Evolutionary conservation across 169 alveolate genomes (phyloP).

Genomic region (Plasmodium billcollinsi): DNA sequence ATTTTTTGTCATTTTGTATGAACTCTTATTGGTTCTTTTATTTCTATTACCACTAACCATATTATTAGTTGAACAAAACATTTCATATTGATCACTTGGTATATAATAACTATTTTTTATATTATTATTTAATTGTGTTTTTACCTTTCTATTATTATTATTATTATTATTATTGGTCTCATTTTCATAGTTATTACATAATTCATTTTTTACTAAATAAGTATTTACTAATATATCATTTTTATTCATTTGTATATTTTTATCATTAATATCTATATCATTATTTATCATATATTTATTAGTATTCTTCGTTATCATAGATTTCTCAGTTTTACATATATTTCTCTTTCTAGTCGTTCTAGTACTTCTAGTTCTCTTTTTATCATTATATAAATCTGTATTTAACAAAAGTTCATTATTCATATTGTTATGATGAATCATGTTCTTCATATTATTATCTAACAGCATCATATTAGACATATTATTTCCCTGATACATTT

Average conservation of each 20-base stretch:
- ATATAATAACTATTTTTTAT: slow-evolving; percentile 3
- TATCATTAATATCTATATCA: not conserved
- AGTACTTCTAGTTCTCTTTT: not conserved
- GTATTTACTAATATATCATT: not conserved
- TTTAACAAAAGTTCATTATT: not conserved
- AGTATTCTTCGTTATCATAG: not conserved
- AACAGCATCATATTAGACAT: not conserved
- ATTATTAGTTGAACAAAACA: not conserved
- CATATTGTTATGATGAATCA: not conserved
- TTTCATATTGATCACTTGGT: slow-evolving; percentile 5
- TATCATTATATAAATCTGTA: not conserved
- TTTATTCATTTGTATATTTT: not conserved
- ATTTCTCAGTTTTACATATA: not conserved
- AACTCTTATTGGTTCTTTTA: too few relatives aligned
- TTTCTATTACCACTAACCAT: not conserved
- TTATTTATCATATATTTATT: not conserved
- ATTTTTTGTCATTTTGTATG: too few relatives aligned
- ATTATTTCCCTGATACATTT: too few relatives aligned
- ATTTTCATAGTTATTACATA: slow-evolving; percentile 6
- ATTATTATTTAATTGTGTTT: not conserved
- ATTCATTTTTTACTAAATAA: not conserved
- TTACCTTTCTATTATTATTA: not conserved
- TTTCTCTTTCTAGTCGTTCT: not conserved
- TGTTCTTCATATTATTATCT: not conserved
- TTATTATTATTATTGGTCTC: not conserved